Evolutionary conservation across 768 basidiomycete species (phyloP).

Genomic region (Candolleomyces efflorescens): DNA sequence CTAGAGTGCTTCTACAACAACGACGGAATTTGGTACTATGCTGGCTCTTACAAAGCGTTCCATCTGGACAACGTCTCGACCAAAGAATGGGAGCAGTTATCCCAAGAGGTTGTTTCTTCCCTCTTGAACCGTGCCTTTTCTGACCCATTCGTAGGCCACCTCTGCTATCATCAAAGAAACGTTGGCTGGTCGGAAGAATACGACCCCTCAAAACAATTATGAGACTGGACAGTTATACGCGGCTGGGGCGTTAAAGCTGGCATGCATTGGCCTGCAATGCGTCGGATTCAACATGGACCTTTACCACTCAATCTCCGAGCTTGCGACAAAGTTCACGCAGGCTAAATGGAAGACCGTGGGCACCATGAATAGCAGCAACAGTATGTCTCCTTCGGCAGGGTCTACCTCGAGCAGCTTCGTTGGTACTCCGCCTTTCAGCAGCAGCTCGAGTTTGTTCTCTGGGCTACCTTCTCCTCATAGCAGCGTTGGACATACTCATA

Average conservation of each 20-base stretch:
- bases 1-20: constrained; percentile 80
- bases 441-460: background rate
- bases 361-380: constrained; percentile 1
- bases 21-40: constrained; percentile 81
- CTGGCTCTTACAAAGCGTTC: constrained; percentile 71
- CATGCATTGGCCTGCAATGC: constrained; percentile 72
- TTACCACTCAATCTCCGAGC: constrained; percentile 63
- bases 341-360: constrained; percentile 30
- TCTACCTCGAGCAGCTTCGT: background rate
- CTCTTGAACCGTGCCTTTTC: background rate
- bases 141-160: constrained; percentile 43
- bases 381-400: constrained; percentile 2
- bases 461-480: background rate
- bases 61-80: constrained; percentile 58
- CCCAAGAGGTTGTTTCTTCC: constrained; percentile 47
- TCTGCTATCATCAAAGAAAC: constrained; percentile 71
- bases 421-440: background rate
- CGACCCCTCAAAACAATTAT: constrained; percentile 73
- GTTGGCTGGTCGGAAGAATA: constrained; percentile 64
- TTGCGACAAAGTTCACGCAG: constrained; percentile 45
- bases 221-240: constrained; percentile 71
- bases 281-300: constrained; percentile 68
- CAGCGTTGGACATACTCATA: background rate
- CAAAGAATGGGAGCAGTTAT: constrained; percentile 67
- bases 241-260: constrained; percentile 67